Base-by-base conservation (phyloP, 208 protist species). In the Leishmania lainsoni region DNA sequence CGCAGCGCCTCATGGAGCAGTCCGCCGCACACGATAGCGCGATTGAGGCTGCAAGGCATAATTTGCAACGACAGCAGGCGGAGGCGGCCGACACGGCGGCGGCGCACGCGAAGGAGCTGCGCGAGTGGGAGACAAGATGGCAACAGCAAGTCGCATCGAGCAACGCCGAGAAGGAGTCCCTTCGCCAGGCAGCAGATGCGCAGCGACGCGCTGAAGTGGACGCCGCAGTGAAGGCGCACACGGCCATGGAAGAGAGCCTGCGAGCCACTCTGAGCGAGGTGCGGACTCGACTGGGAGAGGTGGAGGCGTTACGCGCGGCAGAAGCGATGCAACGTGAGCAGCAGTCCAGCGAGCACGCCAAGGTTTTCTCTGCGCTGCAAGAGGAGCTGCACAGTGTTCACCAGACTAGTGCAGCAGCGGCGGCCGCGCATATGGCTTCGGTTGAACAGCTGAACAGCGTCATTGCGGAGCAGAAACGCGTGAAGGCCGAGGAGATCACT, bases 381-480 rank as follows among this genome's bases (percentile, higher is more conserved):
- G 70, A 20, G 3, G 70, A 75, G 48, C 70, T 75, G 6, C 39
- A 16, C 16, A 3, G 48, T 10, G 20, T 12, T 49, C 70, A 75
- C 26, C 10, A 56, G 26, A 26, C 70, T 9, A 49, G 70, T 35
- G 70, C 48, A 6, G 74, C 22, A 26, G 17, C 54, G 29, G 29
- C 74, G 0, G 74, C 74, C n/a, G 35, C 48, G 78, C 78, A 72
- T 16, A n/a, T 76, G 56, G 63, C 61, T 16, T 69, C 48, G 9
- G 45, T 81, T 35, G n/a, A 69, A 16, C 78, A 86, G 26, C 80
- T 89, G 0, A 76, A 81, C 35, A 75, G 87, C 49, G 76, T 83
- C 52, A 68, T 88, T 59, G 61, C 29, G 12, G 75, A 54, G 45
- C 20, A 56, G 22, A 20, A 48, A 22, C 56, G 61, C 12, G 65